phyloP scores from a whole-genome alignment of 257 asterid species.

The Forsythia viridissima region DNA sequence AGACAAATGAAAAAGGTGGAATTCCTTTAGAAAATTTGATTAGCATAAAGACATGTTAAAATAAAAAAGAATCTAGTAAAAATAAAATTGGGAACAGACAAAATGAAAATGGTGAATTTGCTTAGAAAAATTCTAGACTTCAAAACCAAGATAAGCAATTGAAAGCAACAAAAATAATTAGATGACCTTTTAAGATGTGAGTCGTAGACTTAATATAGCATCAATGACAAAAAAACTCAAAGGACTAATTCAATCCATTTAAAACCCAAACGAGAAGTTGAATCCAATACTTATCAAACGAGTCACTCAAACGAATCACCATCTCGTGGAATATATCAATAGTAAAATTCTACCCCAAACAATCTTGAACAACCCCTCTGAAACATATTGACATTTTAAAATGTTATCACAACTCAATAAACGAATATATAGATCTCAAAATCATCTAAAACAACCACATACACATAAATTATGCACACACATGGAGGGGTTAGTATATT shows the following conservation, averaged over 20 bases:
- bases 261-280: not conserved
- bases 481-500: constrained; percentile 13
- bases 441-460: not conserved
- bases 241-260: not conserved
- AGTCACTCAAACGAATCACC: not conserved
- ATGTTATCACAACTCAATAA: not conserved
- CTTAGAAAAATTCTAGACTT: not conserved
- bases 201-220: too few relatives aligned
- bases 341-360: not conserved
- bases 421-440: not conserved
- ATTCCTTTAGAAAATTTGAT: not conserved
- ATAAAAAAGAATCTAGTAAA: not conserved
- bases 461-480: not conserved
- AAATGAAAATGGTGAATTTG: not conserved
- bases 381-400: not conserved
- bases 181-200: not conserved
- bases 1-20: not conserved
- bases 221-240: too few relatives aligned
- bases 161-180: not conserved
- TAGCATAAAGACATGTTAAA: not conserved
- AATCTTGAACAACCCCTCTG: not conserved
- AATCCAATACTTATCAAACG: not conserved
- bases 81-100: not conserved
- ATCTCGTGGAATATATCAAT: not conserved
- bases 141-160: not conserved